These are phyloP conservation scores for Alternaria angustiovoidea DNA, from an alignment of 2,329 filamentous ascomycete genomes.

Conservation along the genomic window DNA sequence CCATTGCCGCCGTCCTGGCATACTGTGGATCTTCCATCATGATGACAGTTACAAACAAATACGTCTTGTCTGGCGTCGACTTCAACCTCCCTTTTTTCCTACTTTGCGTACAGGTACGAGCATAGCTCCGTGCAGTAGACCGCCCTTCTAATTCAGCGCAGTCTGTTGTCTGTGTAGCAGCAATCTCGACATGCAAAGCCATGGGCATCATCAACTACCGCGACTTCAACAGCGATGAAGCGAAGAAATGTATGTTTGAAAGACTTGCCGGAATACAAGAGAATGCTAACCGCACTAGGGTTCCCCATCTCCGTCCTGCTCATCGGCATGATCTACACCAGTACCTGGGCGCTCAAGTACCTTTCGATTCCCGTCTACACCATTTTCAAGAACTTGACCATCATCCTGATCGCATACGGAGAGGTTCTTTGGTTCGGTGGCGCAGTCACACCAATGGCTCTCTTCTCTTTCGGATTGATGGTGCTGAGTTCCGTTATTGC, in stretches of 20 bases:
- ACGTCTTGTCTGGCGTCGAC: slow-evolving; percentile 85
- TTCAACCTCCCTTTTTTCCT: slow-evolving; percentile 99
- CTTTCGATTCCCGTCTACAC: slow-evolving; percentile 98
- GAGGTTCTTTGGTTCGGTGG: slow-evolving; percentile 99
- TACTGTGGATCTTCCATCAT: slow-evolving; percentile 97
- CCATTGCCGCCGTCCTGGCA: slow-evolving; percentile 79
- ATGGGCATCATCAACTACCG: slow-evolving; percentile 80
- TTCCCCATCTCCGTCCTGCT: slow-evolving; percentile 95
- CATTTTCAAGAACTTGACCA: slow-evolving; percentile 99
- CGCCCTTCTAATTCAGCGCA: slow-evolving; percentile 52
- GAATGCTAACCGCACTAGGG: slow-evolving; percentile 64
- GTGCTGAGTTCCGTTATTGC: slow-evolving; percentile 93
- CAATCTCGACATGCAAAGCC: slow-evolving; percentile 84
- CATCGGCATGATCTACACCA: slow-evolving; percentile 99
- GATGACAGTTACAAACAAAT: slow-evolving; percentile 99
- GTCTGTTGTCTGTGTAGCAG: slow-evolving; percentile 87
- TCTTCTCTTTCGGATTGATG: slow-evolving; percentile 96
- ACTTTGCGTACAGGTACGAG: slow-evolving; percentile 84
- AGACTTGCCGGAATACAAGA: not conserved
- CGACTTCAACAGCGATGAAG: slow-evolving; percentile 88
- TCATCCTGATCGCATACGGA: slow-evolving; percentile 97
- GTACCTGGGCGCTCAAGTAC: slow-evolving; percentile 93
- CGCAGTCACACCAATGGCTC: slow-evolving; percentile 82
- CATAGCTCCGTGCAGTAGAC: not conserved
- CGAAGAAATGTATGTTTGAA: slow-evolving; percentile 79